Percentiles rank a stretch among this genome's conserved stretches.
phyloP scores from a whole-genome alignment of 148 eudicot genomes.

The Euryodendron excelsum region DNA sequence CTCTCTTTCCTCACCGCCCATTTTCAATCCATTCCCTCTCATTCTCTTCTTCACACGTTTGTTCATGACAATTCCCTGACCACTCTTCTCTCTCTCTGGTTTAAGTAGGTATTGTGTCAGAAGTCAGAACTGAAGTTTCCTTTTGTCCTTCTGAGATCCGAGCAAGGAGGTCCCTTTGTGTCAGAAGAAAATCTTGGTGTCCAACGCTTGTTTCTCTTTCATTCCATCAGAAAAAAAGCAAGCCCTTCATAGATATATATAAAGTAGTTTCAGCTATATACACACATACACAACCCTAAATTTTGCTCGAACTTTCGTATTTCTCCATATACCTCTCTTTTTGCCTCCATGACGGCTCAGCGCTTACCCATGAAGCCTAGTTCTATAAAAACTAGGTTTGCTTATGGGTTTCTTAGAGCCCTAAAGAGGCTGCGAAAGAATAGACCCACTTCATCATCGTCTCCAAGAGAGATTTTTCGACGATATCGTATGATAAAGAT shows the following conservation, averaged over 20 bases:
- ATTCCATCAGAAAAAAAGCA: slow-evolving; percentile 8
- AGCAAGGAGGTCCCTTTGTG: slow-evolving; percentile 32
- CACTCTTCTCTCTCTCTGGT: slow-evolving; percentile 13
- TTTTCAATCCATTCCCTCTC: slow-evolving; percentile 34
- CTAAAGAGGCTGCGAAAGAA: slow-evolving; percentile 39
- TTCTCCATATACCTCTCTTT: neutral
- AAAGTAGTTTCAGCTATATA: too few relatives aligned
- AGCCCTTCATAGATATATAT: slow-evolving; percentile 7
- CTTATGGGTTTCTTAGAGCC: slow-evolving; percentile 56
- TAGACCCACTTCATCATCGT: neutral
- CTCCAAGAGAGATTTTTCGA: neutral
- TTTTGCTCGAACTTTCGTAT: neutral
- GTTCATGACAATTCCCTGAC: neutral
- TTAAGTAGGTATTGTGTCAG: slow-evolving; percentile 46
- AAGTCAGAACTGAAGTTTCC: slow-evolving; percentile 30
- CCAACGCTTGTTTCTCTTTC: slow-evolving; percentile 12
- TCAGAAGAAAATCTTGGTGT: slow-evolving; percentile 43
- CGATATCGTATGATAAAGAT: slow-evolving; percentile 37
- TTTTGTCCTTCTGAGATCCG: slow-evolving; percentile 37
- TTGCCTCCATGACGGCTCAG: slow-evolving; percentile 18
- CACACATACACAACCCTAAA: neutral
- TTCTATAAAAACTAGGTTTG: slow-evolving; percentile 47
- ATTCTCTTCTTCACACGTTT: slow-evolving; percentile 25
- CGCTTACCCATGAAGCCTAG: slow-evolving; percentile 22
- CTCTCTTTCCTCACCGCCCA: slow-evolving; percentile 37